Percentiles rank a stretch among this genome's conserved stretches.
phyloP scores from a whole-genome alignment of 2,329 filamentous ascomycete genomes.

The Ophiocordyceps camponoti-leonardi region DNA sequence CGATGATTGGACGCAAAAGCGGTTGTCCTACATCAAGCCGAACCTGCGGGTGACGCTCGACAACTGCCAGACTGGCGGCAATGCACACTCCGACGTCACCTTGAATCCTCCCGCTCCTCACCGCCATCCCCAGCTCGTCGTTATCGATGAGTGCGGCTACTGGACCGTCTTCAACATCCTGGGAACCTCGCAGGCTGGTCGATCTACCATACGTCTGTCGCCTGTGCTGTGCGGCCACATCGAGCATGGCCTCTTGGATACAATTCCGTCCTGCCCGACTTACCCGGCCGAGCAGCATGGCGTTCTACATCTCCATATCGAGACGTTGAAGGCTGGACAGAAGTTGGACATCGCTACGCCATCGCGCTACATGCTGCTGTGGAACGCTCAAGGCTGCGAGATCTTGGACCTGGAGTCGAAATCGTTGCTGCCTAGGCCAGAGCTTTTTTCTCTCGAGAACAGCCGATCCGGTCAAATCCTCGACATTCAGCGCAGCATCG shows the following conservation, averaged over 20 bases:
- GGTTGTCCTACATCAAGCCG: conserved; percentile 33
- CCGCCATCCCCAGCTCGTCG: conserved; percentile 42
- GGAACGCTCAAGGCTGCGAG: conserved; percentile 18
- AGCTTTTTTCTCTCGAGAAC: conserved; percentile 9
- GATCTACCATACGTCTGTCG: conserved; percentile 15
- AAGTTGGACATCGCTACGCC: not conserved
- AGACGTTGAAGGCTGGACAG: not conserved
- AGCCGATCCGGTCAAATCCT: conserved; percentile 27
- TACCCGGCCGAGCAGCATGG: conserved; percentile 21
- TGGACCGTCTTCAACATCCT: conserved; percentile 53
- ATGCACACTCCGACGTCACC: conserved; percentile 40
- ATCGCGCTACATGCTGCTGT: conserved; percentile 14
- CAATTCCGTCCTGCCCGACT: conserved; percentile 13
- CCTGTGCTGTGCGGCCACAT: conserved; percentile 26
- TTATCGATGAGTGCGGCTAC: conserved; percentile 46
- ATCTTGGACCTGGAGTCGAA: conserved; percentile 19
- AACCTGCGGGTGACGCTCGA: conserved; percentile 37
- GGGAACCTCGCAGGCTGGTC: conserved; percentile 16
- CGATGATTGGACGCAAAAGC: conserved; percentile 6
- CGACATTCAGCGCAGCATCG: conserved; percentile 32
- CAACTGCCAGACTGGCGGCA: conserved; percentile 32
- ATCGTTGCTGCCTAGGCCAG: conserved; percentile 9
- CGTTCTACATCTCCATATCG: conserved; percentile 16
- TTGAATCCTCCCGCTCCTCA: conserved; percentile 37
- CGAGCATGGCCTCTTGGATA: conserved; percentile 17